A percentile compares a stretch with the other conserved stretches of the same genome.
phyloP scores from a whole-genome alignment of 164 flowering plant species.

The Vitis vinifera region ASM3070453v1 NC_081809.1:8112501-8113000 shows the following conservation, averaged over 20 bases:
- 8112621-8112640: conserved; percentile 31
- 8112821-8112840: conserved; percentile 41
- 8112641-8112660: conserved; percentile 34
- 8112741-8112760: conserved; percentile 42
- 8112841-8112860: conserved; percentile 40
- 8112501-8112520: conserved; percentile 15
- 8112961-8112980: conserved; percentile 36
- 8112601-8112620: conserved; percentile 42
- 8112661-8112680: conserved; percentile 29
- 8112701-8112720: conserved; percentile 11
- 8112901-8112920: conserved; percentile 12
- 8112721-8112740: conserved; percentile 37
- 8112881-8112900: conserved; percentile 26
- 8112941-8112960: conserved; percentile 12
- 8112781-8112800: conserved; percentile 40
- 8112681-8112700: conserved; percentile 32
- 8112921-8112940: conserved; percentile 15
- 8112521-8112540: conserved; percentile 26
- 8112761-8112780: conserved; percentile 43
- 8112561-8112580: conserved; percentile 30
- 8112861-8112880: conserved; percentile 31
- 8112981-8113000: conserved; percentile 43
- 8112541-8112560: conserved; percentile 22
- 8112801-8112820: conserved; percentile 35
- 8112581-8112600: conserved; percentile 34